A percentile compares a stretch with the other conserved stretches of the same genome.
Conservation (phyloP, 1,139 yeast species). For the Kurtzmaniella natalensis region DNA sequence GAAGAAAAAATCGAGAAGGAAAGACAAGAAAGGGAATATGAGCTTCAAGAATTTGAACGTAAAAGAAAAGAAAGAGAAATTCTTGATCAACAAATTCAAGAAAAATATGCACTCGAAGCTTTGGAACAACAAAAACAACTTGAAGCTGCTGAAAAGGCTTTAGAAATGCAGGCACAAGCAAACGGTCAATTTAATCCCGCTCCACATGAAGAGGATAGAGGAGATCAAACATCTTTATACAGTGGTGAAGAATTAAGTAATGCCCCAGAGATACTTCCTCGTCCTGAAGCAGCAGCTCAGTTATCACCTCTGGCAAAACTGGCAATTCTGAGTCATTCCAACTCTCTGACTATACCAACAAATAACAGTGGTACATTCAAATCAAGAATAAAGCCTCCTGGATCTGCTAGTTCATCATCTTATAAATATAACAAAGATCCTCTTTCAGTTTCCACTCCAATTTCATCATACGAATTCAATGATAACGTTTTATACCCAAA, state of each 20-base stretch:
- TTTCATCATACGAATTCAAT: not conserved
- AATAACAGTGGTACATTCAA: no score
- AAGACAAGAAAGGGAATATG: not conserved
- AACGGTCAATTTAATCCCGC: not conserved
- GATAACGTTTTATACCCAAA: no score
- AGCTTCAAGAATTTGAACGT: not conserved
- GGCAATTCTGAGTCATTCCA: no score
- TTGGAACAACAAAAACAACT: not conserved
- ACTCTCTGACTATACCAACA: no score
- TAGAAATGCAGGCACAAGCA: not conserved
- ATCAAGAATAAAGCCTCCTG: no score
- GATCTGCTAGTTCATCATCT: no score
- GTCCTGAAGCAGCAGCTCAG: no score
- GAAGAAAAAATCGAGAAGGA: constrained; percentile 2
- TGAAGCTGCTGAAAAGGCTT: not conserved
- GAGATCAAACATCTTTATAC: constrained; percentile 2
- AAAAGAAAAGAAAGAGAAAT: constrained; percentile 4
- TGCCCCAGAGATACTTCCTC: no score
- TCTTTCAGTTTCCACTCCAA: constrained; percentile 1
- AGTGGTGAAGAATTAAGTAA: constrained; percentile 1
- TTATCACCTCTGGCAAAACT: no score
- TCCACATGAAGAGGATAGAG: not conserved
- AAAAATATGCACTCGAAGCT: constrained; percentile 2
- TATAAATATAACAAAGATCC: no score
- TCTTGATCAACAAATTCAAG: not conserved